These are phyloP conservation scores for Rhodotorula sp. DNA, from an alignment of 1,284 basidiomycete genomes.

Conservation along the genomic window DNA sequence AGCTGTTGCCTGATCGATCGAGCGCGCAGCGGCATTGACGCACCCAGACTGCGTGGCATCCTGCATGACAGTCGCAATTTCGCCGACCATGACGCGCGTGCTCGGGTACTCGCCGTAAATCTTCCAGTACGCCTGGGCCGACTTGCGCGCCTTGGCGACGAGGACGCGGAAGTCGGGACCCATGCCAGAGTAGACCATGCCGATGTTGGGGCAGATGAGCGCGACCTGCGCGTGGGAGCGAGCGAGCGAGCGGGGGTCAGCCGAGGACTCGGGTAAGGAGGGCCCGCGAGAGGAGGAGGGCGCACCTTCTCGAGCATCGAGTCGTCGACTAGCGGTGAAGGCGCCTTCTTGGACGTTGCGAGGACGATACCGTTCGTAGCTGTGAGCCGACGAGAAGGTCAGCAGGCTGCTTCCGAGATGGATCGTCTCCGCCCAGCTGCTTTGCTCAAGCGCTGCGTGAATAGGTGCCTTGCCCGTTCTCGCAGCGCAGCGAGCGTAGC, in stretches of 20 bases:
- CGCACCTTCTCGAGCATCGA: slow-evolving; percentile 87
- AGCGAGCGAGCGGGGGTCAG: neutral
- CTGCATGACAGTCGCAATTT: slow-evolving; percentile 98
- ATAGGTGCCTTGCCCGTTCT: no score
- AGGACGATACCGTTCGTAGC: slow-evolving; percentile 99
- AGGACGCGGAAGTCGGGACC: slow-evolving; percentile 96
- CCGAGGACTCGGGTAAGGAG: no score
- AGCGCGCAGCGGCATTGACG: slow-evolving; percentile 45
- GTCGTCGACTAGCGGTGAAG: slow-evolving; percentile 95
- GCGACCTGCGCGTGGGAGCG: slow-evolving; percentile 57
- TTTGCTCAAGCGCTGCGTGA: no score
- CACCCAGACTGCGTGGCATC: slow-evolving; percentile 98
- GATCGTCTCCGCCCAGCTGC: no score
- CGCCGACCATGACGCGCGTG: slow-evolving; percentile 92
- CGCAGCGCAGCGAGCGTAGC: no score
- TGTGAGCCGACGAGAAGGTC: slow-evolving; percentile 50
- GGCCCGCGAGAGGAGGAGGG: neutral
- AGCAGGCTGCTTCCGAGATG: neutral
- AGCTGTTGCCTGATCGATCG: no score
- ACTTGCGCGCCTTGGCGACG: slow-evolving; percentile 91
- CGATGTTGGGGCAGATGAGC: slow-evolving; percentile 96
- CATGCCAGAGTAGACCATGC: slow-evolving; percentile 99
- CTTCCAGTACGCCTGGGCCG: slow-evolving; percentile 99
- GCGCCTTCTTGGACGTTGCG: slow-evolving; percentile 98
- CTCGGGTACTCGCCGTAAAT: slow-evolving; percentile 99